Base-by-base conservation (phyloP, 139 green algal species). In the Chlorella vulgaris region DNA sequence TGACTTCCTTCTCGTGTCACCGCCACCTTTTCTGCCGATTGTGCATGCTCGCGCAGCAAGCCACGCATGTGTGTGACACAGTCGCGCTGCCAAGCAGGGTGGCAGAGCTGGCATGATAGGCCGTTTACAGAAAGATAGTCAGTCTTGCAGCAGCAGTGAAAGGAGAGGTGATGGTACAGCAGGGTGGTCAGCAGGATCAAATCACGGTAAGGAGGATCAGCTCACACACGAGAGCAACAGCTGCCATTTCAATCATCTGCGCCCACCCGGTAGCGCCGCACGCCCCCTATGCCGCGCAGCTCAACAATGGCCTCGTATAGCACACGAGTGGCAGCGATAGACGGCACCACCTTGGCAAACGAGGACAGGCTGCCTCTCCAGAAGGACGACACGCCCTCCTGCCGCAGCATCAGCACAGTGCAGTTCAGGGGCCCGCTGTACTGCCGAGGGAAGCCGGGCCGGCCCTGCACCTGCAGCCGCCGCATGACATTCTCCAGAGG, bases 391-490 rank as follows among this genome's bases (percentile, higher is more conserved):
- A 67, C 18, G 10, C 80, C 80, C 80, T 84, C 80, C 61, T 75
- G 29, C 21, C 42, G 69, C 60, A 81, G 42, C 69, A 84, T 81
- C 60, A 43, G 58, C 61, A 18, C 22, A 8, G 68, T 55, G 78
- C 80, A 84, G 61, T 84, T 70, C 3, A 74, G 13, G 29, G 40
- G 4, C 7, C 80, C 73, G 10, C 26, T 33, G 60, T 84, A 84
- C 24, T 22, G 43, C 13, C 36, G 42, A 5, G 80, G 70, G 70
- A 76, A 78, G 24, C 80, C 80, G 0, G 80, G 80, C 28, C 69
- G 55, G 29, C 80, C 80, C 73, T 84, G 80, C 31, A 80, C 84
- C 84, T 88, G 84, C 79, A 88, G 66, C 40, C 84, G 84, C 22
- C 80, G 68, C 53, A 65, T 47, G 10, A 85, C 47, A 2, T 81